phyloP scores from a whole-genome alignment of 257 asterid species.

The Misopates orontium region DNA sequence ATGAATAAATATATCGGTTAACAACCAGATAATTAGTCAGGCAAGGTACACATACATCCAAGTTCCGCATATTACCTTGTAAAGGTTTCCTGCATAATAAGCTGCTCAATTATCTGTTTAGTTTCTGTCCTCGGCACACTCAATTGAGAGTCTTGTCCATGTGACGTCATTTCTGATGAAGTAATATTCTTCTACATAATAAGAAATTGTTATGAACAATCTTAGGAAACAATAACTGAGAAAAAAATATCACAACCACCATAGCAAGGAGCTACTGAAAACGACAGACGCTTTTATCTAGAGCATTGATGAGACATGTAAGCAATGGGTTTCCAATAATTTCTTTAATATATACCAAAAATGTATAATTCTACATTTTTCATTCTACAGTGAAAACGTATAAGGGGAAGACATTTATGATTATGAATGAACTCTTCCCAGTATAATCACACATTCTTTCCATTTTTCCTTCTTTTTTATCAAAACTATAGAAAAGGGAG shows the following conservation, averaged over 20 bases:
- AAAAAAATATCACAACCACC: not conserved
- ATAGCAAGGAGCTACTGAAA: no score
- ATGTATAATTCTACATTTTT: no score
- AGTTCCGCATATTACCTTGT: conserved; percentile 56
- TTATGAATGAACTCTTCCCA: no score
- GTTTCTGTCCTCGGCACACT: conserved; percentile 46
- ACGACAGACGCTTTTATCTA: no score
- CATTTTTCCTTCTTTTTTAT: not conserved
- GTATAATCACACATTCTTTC: not conserved
- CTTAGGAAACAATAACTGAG: not conserved
- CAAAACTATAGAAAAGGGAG: not conserved
- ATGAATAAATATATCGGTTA: not conserved
- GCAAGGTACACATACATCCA: conserved; percentile 22
- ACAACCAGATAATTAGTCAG: conserved; percentile 21
- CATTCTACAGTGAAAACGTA: no score
- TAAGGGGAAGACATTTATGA: no score
- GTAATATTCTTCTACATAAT: not conserved
- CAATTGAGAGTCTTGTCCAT: conserved; percentile 36
- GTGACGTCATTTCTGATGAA: no score
- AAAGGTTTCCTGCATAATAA: conserved; percentile 67
- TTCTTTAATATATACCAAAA: no score
- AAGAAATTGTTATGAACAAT: conserved; percentile 1
- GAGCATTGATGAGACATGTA: no score
- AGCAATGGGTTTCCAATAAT: no score
- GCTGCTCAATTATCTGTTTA: conserved; percentile 62